These are phyloP conservation scores for Stagonosporopsis chrysanthemi DNA, from an alignment of 2,329 filamentous ascomycete genomes.

Conservation along the genomic window DNA sequence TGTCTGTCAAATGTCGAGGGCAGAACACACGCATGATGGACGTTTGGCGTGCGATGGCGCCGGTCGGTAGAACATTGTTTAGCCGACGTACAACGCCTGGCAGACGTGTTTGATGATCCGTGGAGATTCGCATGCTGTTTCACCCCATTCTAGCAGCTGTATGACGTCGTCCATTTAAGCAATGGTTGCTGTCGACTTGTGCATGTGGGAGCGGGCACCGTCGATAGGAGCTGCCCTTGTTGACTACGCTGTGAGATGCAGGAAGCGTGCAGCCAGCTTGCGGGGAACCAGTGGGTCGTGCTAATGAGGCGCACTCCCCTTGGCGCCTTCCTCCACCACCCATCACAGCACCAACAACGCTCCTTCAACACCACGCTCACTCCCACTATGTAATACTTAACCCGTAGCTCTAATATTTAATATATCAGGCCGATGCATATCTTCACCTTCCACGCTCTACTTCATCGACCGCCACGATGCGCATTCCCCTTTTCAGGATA, in stretches of 20 bases:
- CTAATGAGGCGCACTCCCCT: conserved; percentile 24
- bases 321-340: conserved; percentile 28
- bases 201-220: neutral
- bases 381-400: conserved; percentile 28
- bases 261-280: conserved; percentile 3
- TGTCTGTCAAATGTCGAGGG: conserved; percentile 1
- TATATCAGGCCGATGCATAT: conserved; percentile 34
- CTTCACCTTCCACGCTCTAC: conserved; percentile 9
- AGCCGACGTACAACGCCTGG: neutral
- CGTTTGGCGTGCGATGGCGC: conserved; percentile 1
- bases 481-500: conserved; percentile 73
- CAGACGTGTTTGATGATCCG: neutral
- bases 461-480: conserved; percentile 40
- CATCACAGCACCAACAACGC: conserved; percentile 17
- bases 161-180: neutral
- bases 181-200: neutral
- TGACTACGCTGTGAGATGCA: neutral
- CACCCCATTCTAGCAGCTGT: neutral
- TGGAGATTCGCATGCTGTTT: neutral
- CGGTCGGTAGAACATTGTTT: conserved; percentile 12
- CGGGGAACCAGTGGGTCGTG: conserved; percentile 26
- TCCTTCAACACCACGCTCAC: conserved; percentile 23
- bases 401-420: conserved; percentile 35
- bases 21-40: neutral
- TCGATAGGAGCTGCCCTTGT: neutral